Evolutionary conservation across 495 filamentous ascomycete species (phyloP), one percentile per base, ranked within the genome.

Genomic region (Penicillium turbatum): DNA sequence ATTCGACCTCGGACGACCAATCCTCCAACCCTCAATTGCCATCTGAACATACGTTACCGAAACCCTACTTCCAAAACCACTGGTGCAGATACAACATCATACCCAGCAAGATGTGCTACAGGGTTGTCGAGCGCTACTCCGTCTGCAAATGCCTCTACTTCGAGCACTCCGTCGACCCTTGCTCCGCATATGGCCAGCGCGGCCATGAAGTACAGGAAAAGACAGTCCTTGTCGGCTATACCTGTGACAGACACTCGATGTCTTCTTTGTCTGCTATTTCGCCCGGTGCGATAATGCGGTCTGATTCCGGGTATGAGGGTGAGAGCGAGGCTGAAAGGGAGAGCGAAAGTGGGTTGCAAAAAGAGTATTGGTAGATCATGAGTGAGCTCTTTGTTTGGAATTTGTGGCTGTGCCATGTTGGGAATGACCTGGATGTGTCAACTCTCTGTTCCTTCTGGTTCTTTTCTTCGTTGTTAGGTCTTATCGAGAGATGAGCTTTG

Each of bases 81-180:
- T 24, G 21, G 2, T 24, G 4, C 21, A 24, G 4, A 24, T 2
- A 24, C 21, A 24, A 2, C 21, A 24, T 24, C n/a, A n/a, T n/a
- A n/a, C n/a, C 21, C 21, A 24, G 21, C 66, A 78, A 35, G 53
- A 90, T 90, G 87, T 90, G 87, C 63, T 83, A 84, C 61, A 78
- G 85, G 67, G 65, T 90, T 50, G 72, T 87, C 62, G 87, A 90
- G 61, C 83, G 83, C 40, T 92, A 86, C 71, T 83, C 89, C 4
- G 88, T 83, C 51, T 92, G 88, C 80, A 78, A 81, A 54, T 92
- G 88, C 66, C 75, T 90, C 59, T 92, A 92, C 74, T 87, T 88
- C 74, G 76, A 83, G 49, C 88, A 92, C 68, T 81, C 84, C 15
- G 76, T 90, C 54, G 88, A 92, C 56, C 85, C 86, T 49, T 92